Conservation (phyloP, 345 rosid species). For the Gossypium raimondii region DNA sequence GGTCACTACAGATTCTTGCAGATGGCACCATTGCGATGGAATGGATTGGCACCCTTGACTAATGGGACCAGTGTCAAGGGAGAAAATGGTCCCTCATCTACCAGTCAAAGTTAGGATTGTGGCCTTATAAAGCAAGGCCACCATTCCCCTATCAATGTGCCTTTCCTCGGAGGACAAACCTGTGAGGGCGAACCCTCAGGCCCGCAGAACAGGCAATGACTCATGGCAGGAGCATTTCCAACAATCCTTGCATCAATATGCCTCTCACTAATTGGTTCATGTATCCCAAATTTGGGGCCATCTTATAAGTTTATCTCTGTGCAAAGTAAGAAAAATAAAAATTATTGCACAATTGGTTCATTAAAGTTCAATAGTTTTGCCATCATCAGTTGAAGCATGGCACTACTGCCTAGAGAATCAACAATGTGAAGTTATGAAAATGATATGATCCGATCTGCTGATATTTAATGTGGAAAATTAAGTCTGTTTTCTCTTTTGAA, state of each 20-base stretch:
- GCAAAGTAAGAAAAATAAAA: background rate
- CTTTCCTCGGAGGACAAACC: too few species aligned
- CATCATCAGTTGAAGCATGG: background rate
- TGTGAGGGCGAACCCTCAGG: too few species aligned
- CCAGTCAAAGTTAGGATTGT: too few species aligned
- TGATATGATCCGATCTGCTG: background rate
- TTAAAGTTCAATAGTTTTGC: background rate
- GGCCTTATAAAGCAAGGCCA: too few species aligned
- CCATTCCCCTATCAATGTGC: too few species aligned
- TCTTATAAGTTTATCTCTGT: background rate
- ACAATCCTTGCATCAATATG: background rate
- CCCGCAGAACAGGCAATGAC: too few species aligned
- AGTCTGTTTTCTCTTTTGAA: background rate
- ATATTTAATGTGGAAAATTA: background rate
- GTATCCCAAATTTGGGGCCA: background rate
- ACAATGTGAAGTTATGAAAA: background rate
- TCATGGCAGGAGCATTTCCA: too few species aligned
- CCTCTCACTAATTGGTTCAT: background rate
- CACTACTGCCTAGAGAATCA: background rate
- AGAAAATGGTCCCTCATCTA: too few species aligned
- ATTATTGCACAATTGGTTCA: background rate
- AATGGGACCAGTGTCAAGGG: too few species aligned
- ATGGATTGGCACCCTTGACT: too few species aligned
- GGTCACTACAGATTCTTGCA: background rate
- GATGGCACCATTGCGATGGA: background rate